These are phyloP conservation scores for Apiospora koreana DNA, from an alignment of 2,329 filamentous ascomycete species.

Conservation along the genomic window DNA sequence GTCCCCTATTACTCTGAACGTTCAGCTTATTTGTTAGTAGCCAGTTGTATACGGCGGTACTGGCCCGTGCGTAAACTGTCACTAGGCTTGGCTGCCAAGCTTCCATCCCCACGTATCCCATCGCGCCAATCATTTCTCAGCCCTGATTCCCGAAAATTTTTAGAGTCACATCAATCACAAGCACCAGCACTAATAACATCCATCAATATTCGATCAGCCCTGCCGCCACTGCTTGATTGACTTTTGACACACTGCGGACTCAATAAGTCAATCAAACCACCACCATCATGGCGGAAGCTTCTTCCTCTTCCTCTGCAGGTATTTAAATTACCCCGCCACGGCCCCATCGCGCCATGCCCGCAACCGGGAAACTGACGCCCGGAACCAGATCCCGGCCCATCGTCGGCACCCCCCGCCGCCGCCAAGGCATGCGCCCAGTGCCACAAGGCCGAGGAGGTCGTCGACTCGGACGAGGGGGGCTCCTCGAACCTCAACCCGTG, in stretches of 20 bases:
- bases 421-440: slow-evolving; percentile 2
- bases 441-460: slow-evolving; percentile 3
- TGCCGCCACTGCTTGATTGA: background rate
- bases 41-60: no score
- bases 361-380: background rate
- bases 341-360: background rate
- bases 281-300: slow-evolving; percentile 4
- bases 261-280: background rate
- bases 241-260: background rate
- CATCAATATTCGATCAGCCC: background rate
- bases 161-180: background rate
- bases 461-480: background rate
- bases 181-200: no score
- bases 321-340: background rate
- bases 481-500: slow-evolving; percentile 10
- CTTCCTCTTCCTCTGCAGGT: background rate
- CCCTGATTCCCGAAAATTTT: background rate
- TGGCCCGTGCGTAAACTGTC: no score
- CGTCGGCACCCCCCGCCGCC: background rate
- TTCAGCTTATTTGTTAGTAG: no score
- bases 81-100: no score
- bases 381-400: background rate
- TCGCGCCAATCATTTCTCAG: slow-evolving; percentile 1
- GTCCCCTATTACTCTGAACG: no score
- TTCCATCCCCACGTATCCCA: slow-evolving; percentile 9